A percentile compares a stretch with the other conserved stretches of the same genome.
phyloP scores from a whole-genome alignment of 495 filamentous ascomycete genomes.

The Lasiosphaeriaceae sp. region DNA sequence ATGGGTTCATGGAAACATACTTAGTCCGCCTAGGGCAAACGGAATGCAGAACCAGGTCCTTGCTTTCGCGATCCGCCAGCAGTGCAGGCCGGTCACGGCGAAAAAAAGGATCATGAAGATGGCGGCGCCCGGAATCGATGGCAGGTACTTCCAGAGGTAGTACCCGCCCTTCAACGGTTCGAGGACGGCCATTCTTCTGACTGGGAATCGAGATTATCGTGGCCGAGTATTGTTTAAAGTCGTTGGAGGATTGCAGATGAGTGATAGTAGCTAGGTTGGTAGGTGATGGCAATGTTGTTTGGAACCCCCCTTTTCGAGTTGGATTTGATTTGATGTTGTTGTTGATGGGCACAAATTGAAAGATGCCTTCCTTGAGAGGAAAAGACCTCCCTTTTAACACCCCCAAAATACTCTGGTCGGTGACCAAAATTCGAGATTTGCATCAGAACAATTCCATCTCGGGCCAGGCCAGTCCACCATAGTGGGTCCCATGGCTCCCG shows the following conservation, averaged over 20 bases:
- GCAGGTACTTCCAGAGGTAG: conserved; percentile 49
- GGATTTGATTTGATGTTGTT: too few relatives aligned
- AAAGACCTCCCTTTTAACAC: too few relatives aligned
- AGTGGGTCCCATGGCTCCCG: too few relatives aligned
- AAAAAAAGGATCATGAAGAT: conserved; percentile 51
- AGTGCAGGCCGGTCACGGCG: conserved; percentile 37
- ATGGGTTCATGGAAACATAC: conserved; percentile 24
- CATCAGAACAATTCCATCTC: too few relatives aligned
- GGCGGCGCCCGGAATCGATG: conserved; percentile 45
- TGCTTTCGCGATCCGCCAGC: conserved; percentile 41
- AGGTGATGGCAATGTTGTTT: too few relatives aligned
- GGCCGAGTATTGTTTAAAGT: too few relatives aligned
- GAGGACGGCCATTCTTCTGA: conserved; percentile 5
- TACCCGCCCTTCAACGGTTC: conserved; percentile 25
- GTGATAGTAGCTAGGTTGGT: not conserved
- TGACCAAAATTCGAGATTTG: too few relatives aligned
- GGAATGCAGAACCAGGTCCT: conserved; percentile 54
- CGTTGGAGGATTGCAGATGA: not conserved
- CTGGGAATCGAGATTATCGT: not conserved
- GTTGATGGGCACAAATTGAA: too few relatives aligned
- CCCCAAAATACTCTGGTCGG: too few relatives aligned
- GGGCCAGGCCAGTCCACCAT: too few relatives aligned
- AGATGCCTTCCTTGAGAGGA: too few relatives aligned
- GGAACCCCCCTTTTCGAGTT: too few relatives aligned
- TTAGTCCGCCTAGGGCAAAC: conserved; percentile 50